A percentile compares a stretch with the other conserved stretches of the same genome.
Evolutionary conservation across 108 stramenopile genomes (phyloP).

Genomic region (Cyclotella atomus): DNA sequence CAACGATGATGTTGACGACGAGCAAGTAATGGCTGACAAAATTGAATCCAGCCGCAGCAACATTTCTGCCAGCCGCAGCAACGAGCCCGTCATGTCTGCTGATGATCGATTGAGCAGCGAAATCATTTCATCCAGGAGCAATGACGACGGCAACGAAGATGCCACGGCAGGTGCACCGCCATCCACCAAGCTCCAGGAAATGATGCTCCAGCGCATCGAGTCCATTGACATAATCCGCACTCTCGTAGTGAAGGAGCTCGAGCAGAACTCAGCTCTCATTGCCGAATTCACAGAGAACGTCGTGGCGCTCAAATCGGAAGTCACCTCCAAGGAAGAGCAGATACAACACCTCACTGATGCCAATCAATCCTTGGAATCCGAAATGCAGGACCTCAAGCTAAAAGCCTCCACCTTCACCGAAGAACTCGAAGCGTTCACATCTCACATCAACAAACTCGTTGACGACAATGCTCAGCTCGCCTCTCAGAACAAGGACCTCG

Average conservation of each 20-base stretch:
- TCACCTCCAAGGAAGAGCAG: background rate
- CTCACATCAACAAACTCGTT: background rate
- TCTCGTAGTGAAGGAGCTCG: constrained; percentile 4
- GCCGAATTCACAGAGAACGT: constrained; percentile 20
- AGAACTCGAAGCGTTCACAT: too few species aligned
- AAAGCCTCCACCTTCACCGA: background rate
- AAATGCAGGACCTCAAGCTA: background rate
- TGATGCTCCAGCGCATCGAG: constrained; percentile 17
- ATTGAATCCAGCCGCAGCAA: constrained; percentile 3
- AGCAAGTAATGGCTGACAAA: background rate
- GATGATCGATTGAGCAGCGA: background rate
- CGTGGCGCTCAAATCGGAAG: background rate
- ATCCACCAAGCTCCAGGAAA: background rate
- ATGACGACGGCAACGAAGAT: background rate
- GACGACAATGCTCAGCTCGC: background rate
- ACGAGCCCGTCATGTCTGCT: background rate
- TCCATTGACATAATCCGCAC: constrained; percentile 10
- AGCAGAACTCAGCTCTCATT: constrained; percentile 20
- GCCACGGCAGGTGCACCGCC: background rate
- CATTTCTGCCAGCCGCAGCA: background rate
- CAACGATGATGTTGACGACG: background rate
- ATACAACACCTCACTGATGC: too few species aligned
- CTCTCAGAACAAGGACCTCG: background rate
- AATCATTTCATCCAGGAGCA: background rate
- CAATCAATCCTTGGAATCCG: background rate